Base-by-base conservation (phyloP, 2,329 filamentous ascomycete species). In the Cladosporium sp. region DNA sequence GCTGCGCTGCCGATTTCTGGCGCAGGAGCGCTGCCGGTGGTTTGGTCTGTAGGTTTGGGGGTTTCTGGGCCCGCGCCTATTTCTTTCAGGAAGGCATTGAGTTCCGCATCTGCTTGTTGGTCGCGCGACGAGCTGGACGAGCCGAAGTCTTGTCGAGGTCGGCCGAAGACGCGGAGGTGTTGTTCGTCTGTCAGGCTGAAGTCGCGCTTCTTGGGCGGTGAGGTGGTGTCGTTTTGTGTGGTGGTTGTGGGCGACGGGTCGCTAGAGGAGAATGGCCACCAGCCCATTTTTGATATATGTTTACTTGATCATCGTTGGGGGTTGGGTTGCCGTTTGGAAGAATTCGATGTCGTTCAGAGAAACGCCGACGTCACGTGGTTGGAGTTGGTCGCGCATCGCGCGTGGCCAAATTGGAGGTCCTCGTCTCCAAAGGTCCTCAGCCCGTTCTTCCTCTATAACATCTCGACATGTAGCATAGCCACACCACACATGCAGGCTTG, bases 51-150 rank as follows among this genome's bases (percentile, higher is more conserved):
- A 38, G 48, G 41, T 27, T 50, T 33, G 11, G 25, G 30, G 62
- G 47, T 32, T 57, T 55, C 56, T 53, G 57, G 45, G 59, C 63
- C 51, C 15, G 52, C 47, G 50, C 72, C 65, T 59, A 78, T 69
- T 52, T 74, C 72, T 54, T 73, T 72, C 49, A 81, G 68, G 46
- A 82, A 69, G 51, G 72, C 67, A 53, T 74, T 70, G 58, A 82
- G 72, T 59, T 82, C 79, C 43, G 72, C 68, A 55, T 81, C 75
- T 56, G 76, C 74, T 62, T 73, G 67, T 59, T 78, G 33, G 67
- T 58, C 72, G 67, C 53, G 69, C 64, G 58, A 68, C n/a, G 58
- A 49, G 57, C 54, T 53, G 46, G 47, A 43, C 54, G 36, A 54
- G 39, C 36, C 12, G 56, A 46, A 25, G 53, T 47, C 46, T 42